Evolutionary conservation across 176 grass and related monocot genomes (phyloP).

Genomic region (Raddia guianensis): DNA sequence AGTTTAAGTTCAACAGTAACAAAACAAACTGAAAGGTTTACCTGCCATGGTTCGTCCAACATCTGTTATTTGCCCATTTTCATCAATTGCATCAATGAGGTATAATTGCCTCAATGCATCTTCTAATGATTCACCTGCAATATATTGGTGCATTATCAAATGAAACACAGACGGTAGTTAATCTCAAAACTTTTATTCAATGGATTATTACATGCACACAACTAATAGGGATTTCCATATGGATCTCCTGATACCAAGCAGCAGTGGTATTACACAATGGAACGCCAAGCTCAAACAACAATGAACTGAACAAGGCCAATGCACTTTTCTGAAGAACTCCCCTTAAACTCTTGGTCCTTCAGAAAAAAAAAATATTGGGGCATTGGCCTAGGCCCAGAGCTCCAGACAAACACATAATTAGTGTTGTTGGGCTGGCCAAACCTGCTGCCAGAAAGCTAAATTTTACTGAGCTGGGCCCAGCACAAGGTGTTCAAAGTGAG

Average conservation of each 20-base stretch:
- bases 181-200: neutral
- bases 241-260: neutral
- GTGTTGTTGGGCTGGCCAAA: neutral
- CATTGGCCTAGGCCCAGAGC: neutral
- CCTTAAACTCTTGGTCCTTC: too few relatives aligned
- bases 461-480: neutral
- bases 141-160: slow-evolving; percentile 29
- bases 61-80: slow-evolving; percentile 84
- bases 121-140: slow-evolving; percentile 90
- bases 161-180: slow-evolving; percentile 11
- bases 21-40: slow-evolving; percentile 29
- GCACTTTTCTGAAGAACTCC: neutral
- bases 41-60: slow-evolving; percentile 84
- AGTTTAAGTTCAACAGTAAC: slow-evolving; percentile 15
- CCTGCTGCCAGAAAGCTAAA: neutral
- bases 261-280: neutral
- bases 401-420: slow-evolving; percentile 13
- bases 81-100: slow-evolving; percentile 97
- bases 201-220: neutral
- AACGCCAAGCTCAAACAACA: neutral
- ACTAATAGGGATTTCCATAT: neutral
- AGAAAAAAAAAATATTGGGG: neutral
- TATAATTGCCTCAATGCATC: slow-evolving; percentile 97
- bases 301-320: neutral
- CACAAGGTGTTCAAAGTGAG: neutral